phyloP scores from a whole-genome alignment of 2,329 filamentous ascomycete genomes.

The Sclerotinia borealis region DNA sequence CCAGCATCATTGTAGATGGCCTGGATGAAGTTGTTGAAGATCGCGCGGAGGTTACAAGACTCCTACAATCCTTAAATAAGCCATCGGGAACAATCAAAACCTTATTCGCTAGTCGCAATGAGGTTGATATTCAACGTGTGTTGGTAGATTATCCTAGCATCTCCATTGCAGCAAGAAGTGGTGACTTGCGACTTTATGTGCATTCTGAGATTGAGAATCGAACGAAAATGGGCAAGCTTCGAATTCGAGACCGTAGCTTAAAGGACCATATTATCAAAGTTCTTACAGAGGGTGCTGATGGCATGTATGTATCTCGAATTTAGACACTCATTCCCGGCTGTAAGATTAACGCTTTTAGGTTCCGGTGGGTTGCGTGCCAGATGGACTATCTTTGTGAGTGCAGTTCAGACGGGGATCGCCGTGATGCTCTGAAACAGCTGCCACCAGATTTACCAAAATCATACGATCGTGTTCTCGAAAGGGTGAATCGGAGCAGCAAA shows the following conservation, averaged over 20 bases:
- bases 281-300: constrained; percentile 16
- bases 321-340: background rate
- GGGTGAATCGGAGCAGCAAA: constrained; percentile 21
- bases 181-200: constrained; percentile 19
- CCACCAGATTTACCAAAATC: constrained; percentile 25
- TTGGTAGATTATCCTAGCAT: constrained; percentile 5
- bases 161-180: constrained; percentile 17
- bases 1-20: constrained; percentile 28
- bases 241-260: constrained; percentile 9
- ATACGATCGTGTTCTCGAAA: constrained; percentile 29
- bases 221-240: constrained; percentile 6
- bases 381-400: constrained; percentile 19
- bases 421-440: constrained; percentile 14
- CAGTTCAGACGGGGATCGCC: constrained; percentile 22
- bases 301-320: constrained; percentile 16
- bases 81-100: constrained; percentile 14
- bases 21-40: constrained; percentile 26
- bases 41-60: constrained; percentile 6
- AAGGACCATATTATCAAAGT: constrained; percentile 17
- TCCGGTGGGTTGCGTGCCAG: constrained; percentile 20
- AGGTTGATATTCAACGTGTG: constrained; percentile 13
- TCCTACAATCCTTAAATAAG: constrained; percentile 12
- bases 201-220: constrained; percentile 16
- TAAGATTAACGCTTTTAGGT: constrained; percentile 16
- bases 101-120: constrained; percentile 15